Evolutionary conservation across 176 grass and related monocot species (phyloP).

Genomic region (Metroxylon sagu): DNA sequence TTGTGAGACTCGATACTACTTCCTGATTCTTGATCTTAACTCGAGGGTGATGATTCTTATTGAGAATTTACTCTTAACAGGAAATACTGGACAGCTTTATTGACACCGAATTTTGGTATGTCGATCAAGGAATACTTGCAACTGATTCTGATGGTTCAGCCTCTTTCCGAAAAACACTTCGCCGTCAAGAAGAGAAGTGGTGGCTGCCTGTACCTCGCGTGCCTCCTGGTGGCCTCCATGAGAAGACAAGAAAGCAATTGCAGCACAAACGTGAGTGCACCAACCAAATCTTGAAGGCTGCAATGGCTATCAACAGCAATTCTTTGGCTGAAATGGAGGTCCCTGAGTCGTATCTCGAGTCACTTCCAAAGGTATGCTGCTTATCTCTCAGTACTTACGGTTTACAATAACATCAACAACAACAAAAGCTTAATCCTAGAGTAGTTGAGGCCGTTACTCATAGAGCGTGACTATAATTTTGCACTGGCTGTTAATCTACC

Average conservation of each 20-base stretch:
- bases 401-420: no score
- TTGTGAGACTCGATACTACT: conserved; percentile 42
- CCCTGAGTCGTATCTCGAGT: conserved; percentile 40
- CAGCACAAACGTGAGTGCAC: conserved; percentile 57
- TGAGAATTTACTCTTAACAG: conserved; percentile 17
- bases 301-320: conserved; percentile 72
- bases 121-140: conserved; percentile 82
- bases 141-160: conserved; percentile 65
- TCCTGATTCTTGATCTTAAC: background rate
- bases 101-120: conserved; percentile 94
- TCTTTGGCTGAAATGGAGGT: conserved; percentile 61
- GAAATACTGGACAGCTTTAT: conserved; percentile 80
- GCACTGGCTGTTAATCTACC: no score
- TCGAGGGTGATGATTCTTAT: background rate
- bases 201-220: conserved; percentile 57
- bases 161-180: conserved; percentile 20
- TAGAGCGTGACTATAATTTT: no score
- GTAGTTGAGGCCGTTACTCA: no score
- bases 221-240: conserved; percentile 32
- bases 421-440: no score
- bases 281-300: conserved; percentile 62
- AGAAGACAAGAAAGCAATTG: conserved; percentile 41
- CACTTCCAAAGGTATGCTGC: conserved; percentile 47
- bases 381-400: background rate
- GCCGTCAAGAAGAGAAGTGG: conserved; percentile 53